Evolutionary conservation across 2,329 filamentous ascomycete species (phyloP).

Genomic region (Ophiobolus disseminans): DNA sequence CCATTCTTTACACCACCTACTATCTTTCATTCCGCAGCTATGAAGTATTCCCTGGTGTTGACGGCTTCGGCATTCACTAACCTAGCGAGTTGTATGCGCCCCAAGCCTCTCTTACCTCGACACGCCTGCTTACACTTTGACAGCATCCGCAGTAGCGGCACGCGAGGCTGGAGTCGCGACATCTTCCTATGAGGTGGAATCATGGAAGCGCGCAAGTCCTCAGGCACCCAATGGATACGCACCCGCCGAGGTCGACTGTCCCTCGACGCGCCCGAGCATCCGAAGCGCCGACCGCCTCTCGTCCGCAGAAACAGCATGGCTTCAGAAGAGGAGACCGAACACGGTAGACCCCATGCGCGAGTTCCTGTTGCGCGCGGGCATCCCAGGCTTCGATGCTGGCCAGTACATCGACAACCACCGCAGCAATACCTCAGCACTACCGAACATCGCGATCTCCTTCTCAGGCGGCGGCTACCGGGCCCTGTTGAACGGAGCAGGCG

Average conservation of each 20-base stretch:
- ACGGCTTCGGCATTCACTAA: conserved; percentile 39
- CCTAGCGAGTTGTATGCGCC: conserved; percentile 38
- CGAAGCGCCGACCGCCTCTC: conserved; percentile 70
- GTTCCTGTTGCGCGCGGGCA: conserved; percentile 74
- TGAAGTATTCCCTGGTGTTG: conserved; percentile 37
- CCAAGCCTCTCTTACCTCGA: not conserved
- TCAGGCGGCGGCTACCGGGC: conserved; percentile 88
- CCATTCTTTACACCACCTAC: not conserved
- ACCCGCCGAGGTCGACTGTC: conserved; percentile 73
- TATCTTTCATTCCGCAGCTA: conserved; percentile 16
- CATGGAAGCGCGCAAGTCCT: conserved; percentile 55
- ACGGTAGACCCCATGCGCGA: conserved; percentile 78
- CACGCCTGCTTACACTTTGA: conserved; percentile 21
- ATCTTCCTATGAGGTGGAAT: conserved; percentile 21
- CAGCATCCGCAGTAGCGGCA: conserved; percentile 38
- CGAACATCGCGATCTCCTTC: conserved; percentile 77
- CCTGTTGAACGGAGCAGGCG: conserved; percentile 83
- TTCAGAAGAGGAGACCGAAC: conserved; percentile 72
- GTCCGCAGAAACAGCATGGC: conserved; percentile 74
- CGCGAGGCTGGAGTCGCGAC: conserved; percentile 29
- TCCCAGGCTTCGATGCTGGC: conserved; percentile 78
- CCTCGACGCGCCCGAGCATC: conserved; percentile 71
- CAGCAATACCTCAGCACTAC: conserved; percentile 64
- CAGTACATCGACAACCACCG: conserved; percentile 70
- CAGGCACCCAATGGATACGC: conserved; percentile 73